Conservation (phyloP, 345 rosid species). For the Crucihimalaya himalaica region DNA sequence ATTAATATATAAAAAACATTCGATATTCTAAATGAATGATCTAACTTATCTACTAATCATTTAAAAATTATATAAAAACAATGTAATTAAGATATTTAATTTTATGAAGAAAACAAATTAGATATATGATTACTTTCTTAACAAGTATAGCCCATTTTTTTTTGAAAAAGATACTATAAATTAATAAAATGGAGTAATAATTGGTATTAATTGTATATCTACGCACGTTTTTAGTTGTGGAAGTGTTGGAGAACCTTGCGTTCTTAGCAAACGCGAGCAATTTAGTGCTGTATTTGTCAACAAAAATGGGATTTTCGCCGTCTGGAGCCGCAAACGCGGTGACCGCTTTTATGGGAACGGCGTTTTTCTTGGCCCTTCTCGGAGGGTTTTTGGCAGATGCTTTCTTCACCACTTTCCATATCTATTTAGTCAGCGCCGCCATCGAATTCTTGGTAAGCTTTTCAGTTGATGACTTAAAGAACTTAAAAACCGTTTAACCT, state of each 20-base stretch:
- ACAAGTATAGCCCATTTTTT: no score
- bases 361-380: conserved; percentile 80
- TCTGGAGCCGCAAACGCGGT: conserved; percentile 77
- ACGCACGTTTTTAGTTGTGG: conserved; percentile 55
- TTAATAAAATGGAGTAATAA: neutral
- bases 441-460: conserved; percentile 67
- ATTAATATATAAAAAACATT: neutral
- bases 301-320: conserved; percentile 77
- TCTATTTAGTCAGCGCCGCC: conserved; percentile 69
- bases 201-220: neutral
- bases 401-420: conserved; percentile 63
- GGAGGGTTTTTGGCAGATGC: conserved; percentile 91
- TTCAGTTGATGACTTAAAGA: neutral
- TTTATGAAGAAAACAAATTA: no score
- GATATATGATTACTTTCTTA: no score
- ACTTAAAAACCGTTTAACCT: no score
- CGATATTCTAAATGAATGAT: neutral
- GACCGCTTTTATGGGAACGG: conserved; percentile 90
- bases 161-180: no score
- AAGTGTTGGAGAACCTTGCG: conserved; percentile 87
- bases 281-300: conserved; percentile 75
- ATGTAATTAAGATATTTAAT: neutral
- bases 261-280: conserved; percentile 92
- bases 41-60: neutral
- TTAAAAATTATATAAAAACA: neutral